phyloP scores from a whole-genome alignment of 306 rosid species.

The Quercus glauca region DNA sequence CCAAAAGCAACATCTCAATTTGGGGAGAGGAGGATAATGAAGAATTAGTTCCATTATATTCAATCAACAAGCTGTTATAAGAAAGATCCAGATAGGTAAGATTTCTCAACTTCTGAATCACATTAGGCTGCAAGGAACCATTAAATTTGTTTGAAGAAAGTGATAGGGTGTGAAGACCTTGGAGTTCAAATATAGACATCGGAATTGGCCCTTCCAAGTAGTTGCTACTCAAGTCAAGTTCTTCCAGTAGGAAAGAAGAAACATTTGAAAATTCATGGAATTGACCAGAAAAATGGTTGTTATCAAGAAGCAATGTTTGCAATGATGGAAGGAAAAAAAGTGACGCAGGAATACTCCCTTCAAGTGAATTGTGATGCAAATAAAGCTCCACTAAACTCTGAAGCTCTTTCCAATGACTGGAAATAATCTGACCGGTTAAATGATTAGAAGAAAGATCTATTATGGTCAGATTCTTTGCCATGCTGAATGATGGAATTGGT shows the following conservation, averaged over 20 bases:
- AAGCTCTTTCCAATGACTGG: too few relatives aligned
- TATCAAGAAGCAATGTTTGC: neutral
- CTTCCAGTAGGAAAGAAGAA: neutral
- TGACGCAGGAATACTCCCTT: conserved; percentile 10
- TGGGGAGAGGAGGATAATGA: conserved; percentile 5
- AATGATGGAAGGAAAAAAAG: conserved; percentile 21
- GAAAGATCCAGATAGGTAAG: conserved; percentile 41
- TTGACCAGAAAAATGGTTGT: conserved; percentile 24
- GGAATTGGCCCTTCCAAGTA: conserved; percentile 6
- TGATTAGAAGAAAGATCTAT: conserved; percentile 17
- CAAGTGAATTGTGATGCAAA: too few relatives aligned
- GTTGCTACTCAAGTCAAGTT: neutral
- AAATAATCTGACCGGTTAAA: conserved; percentile 22
- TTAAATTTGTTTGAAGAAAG: conserved; percentile 12
- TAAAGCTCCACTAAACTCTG: too few relatives aligned
- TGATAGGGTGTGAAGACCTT: neutral
- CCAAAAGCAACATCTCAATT: conserved; percentile 15
- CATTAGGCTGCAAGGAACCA: neutral
- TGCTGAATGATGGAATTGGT: conserved; percentile 1
- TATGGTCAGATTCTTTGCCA: conserved; percentile 18
- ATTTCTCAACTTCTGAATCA: neutral
- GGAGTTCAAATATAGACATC: neutral
- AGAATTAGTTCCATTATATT: too few relatives aligned
- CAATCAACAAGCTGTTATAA: conserved; percentile 17
- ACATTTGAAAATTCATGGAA: conserved; percentile 8